phyloP scores from a whole-genome alignment of 2,329 filamentous ascomycete genomes.

The Verticillium dahliae region DNA sequence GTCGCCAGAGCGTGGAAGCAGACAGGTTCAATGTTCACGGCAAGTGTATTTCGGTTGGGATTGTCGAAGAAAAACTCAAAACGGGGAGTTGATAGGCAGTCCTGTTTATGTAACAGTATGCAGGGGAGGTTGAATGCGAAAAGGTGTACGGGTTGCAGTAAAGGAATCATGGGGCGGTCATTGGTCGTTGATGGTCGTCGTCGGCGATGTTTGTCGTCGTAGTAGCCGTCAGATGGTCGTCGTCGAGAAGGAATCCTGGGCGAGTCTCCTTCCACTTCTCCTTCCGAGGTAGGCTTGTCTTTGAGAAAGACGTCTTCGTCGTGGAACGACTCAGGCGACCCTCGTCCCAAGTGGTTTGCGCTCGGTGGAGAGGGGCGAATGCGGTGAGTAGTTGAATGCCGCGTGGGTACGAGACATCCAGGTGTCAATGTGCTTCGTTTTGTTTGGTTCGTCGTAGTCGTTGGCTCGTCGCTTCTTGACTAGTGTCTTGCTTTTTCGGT shows the following conservation, averaged over 20 bases:
- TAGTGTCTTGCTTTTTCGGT: neutral
- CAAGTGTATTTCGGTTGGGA: neutral
- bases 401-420: neutral
- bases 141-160: neutral
- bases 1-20: too few species aligned
- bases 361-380: neutral
- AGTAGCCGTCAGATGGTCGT: neutral
- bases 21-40: too few species aligned
- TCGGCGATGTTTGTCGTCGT: neutral
- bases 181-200: neutral
- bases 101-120: neutral
- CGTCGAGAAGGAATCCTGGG: too few species aligned
- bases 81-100: neutral
- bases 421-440: neutral
- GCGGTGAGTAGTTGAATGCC: neutral
- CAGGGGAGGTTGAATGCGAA: neutral
- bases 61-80: neutral
- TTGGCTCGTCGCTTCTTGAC: neutral
- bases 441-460: neutral
- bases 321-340: neutral
- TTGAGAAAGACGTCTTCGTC: neutral
- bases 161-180: neutral
- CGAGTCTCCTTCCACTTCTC: neutral
- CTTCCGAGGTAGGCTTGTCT: neutral
- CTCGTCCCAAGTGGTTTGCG: neutral